Percentiles rank a stretch among this genome's conserved stretches.
These are phyloP conservation scores for Chlorella vulgaris DNA, from an alignment of 139 green algal genomes.

Conservation along the genomic window DNA sequence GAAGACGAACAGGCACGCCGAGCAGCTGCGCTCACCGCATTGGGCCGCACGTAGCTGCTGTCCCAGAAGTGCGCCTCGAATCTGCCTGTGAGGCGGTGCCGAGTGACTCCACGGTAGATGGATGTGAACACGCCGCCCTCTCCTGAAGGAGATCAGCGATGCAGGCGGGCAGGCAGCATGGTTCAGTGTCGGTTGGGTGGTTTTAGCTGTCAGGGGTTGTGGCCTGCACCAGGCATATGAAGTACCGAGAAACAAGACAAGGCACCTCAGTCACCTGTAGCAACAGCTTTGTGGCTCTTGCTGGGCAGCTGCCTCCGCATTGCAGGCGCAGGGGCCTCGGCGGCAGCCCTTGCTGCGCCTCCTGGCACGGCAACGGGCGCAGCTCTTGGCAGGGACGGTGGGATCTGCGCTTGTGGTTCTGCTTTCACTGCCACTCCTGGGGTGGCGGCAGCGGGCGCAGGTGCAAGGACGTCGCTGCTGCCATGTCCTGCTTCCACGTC, in stretches of 20 bases:
- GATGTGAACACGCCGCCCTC: conserved; percentile 28
- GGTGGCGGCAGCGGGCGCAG: no score
- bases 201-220: neutral
- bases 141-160: neutral
- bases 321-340: neutral
- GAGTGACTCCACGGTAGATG: conserved; percentile 56
- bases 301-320: conserved; percentile 23
- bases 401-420: neutral
- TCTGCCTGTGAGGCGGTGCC: conserved; percentile 73
- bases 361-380: neutral
- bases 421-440: neutral
- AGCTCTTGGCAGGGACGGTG: neutral
- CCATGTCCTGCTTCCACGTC: neutral
- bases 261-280: neutral
- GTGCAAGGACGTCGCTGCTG: neutral
- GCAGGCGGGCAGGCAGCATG: neutral
- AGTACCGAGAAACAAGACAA: no score
- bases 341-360: neutral
- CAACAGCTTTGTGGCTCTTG: conserved; percentile 47
- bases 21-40: neutral
- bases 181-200: neutral
- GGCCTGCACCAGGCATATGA: no score
- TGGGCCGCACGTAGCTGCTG: conserved; percentile 34
- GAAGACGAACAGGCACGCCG: neutral
- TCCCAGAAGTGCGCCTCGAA: conserved; percentile 89